Evolutionary conservation across 1,284 basidiomycete species (phyloP).

Genomic region (Tremellales sp.): DNA sequence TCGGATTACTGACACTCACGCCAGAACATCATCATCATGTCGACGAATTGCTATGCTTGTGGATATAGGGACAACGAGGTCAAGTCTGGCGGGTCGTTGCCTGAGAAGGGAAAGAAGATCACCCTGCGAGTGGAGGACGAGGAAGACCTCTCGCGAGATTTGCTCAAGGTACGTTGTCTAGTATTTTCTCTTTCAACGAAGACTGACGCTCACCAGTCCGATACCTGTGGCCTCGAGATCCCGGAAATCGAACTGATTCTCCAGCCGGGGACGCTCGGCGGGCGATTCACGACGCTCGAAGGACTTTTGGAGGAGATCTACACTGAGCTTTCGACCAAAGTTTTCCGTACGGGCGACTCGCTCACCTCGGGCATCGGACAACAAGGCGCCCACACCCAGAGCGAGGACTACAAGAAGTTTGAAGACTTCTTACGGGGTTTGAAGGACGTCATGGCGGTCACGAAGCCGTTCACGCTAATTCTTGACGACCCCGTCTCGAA

Average conservation of each 20-base stretch:
- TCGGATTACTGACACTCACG: not conserved
- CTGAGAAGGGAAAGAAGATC: constrained; percentile 78
- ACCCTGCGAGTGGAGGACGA: constrained; percentile 86
- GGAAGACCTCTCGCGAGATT: constrained; percentile 90
- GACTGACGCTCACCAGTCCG: constrained; percentile 58
- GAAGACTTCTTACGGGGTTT: constrained; percentile 73
- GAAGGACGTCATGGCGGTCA: constrained; percentile 72
- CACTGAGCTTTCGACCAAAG: constrained; percentile 89
- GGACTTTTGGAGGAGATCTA: constrained; percentile 92
- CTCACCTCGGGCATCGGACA: constrained; percentile 36
- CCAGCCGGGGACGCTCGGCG: constrained; percentile 90
- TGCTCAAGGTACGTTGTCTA: constrained; percentile 68
- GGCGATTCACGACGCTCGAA: constrained; percentile 97
- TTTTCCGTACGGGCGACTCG: constrained; percentile 60
- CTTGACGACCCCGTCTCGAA: constrained; percentile 94
- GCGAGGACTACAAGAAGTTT: constrained; percentile 59
- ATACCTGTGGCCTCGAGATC: constrained; percentile 83
- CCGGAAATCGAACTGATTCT: constrained; percentile 94
- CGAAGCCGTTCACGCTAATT: constrained; percentile 81
- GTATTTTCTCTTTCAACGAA: not conserved
- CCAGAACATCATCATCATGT: constrained; percentile 96
- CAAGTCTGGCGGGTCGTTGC: constrained; percentile 88
- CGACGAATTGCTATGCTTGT: constrained; percentile 90
- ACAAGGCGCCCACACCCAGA: constrained; percentile 32
- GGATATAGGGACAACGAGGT: constrained; percentile 98